These are phyloP conservation scores for Leccinum uliginosum DNA, from an alignment of 768 basidiomycete genomes.

Conservation along the genomic window DNA sequence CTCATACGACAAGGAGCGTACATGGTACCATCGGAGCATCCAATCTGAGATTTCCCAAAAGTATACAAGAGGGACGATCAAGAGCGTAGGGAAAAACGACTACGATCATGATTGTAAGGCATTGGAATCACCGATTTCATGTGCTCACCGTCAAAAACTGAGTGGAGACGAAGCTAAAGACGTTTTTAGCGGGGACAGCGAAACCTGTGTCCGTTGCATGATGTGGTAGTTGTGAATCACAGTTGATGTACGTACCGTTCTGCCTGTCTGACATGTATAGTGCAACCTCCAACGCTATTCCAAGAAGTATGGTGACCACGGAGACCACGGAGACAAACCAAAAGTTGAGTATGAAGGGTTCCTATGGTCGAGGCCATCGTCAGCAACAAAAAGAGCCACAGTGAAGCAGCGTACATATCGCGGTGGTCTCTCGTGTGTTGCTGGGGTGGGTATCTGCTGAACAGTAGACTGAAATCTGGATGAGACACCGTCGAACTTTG, in stretches of 20 bases:
- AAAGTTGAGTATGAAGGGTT: slow-evolving; percentile 32
- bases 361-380: slow-evolving; percentile 13
- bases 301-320: slow-evolving; percentile 37
- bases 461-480: slow-evolving; percentile 42
- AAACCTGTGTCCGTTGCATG: slow-evolving; percentile 43
- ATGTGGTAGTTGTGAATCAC: neutral
- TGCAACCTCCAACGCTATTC: slow-evolving; percentile 12
- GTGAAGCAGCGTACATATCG: slow-evolving; percentile 37
- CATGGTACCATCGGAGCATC: slow-evolving; percentile 55
- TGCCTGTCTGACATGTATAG: slow-evolving; percentile 15
- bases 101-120: slow-evolving; percentile 19
- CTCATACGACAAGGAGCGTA: slow-evolving; percentile 23
- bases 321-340: slow-evolving; percentile 39
- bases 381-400: neutral
- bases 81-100: slow-evolving; percentile 56
- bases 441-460: slow-evolving; percentile 47
- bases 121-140: neutral
- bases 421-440: slow-evolving; percentile 30
- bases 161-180: slow-evolving; percentile 45
- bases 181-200: slow-evolving; percentile 43
- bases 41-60: slow-evolving; percentile 52
- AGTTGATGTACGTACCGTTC: slow-evolving; percentile 11
- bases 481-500: slow-evolving; percentile 13
- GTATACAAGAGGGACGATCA: slow-evolving; percentile 46
- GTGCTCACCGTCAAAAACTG: slow-evolving; percentile 42